Conservation (phyloP, 176 grass and related monocot species). For the Chrysopogon serrulatus region DNA sequence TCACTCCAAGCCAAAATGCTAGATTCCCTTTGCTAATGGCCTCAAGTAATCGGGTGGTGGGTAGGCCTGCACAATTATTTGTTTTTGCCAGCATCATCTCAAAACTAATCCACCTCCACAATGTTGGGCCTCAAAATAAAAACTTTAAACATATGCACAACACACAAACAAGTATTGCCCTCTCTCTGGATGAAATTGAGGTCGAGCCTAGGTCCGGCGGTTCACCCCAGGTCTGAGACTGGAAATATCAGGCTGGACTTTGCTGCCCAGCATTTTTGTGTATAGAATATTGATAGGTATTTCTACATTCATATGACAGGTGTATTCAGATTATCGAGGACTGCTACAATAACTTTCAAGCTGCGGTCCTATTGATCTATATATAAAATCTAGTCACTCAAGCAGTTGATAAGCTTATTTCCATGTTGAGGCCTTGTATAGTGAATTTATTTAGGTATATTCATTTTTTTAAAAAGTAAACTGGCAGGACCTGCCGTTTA, state of each 20-base stretch:
- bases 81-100: neutral
- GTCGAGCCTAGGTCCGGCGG: neutral
- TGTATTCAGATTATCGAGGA: constrained; percentile 4
- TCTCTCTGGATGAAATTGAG: neutral
- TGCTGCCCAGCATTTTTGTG: neutral
- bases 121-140: neutral
- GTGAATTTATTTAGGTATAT: neutral
- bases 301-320: neutral
- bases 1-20: neutral
- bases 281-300: neutral
- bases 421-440: neutral
- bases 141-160: neutral
- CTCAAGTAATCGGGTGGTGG: neutral
- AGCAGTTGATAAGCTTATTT: neutral
- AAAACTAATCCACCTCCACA: neutral
- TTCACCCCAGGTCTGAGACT: neutral
- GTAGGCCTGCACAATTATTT: neutral
- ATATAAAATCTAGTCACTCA: neutral
- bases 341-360: neutral
- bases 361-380: neutral
- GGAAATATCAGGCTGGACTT: neutral
- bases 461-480: neutral
- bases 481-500: too few species aligned
- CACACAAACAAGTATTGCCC: neutral
- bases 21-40: constrained; percentile 8